A percentile compares a stretch with the other conserved stretches of the same genome.
phyloP scores from a whole-genome alignment of 805 yeast genomes.

The Blastobotrys peoriensis region DNA sequence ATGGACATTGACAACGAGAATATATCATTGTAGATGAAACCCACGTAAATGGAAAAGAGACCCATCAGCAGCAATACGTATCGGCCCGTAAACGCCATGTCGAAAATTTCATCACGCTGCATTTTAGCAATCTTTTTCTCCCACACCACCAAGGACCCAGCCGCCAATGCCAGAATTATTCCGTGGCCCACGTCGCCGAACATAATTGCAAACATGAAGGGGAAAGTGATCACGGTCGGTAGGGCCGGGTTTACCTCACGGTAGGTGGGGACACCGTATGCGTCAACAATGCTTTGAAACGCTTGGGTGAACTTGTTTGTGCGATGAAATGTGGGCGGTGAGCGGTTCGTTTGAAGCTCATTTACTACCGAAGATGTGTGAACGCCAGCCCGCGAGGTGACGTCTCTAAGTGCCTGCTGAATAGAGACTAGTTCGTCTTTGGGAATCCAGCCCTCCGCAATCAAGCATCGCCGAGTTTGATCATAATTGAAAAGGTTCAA shows the following conservation, averaged over 20 bases:
- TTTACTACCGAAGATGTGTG: constrained; percentile 42
- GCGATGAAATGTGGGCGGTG: constrained; percentile 91
- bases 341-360: constrained; percentile 64
- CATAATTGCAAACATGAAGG: constrained; percentile 98
- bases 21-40: constrained; percentile 86
- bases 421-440: constrained; percentile 57
- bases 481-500: constrained; percentile 78
- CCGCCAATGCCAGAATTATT: constrained; percentile 67
- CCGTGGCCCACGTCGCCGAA: constrained; percentile 99
- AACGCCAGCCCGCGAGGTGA: constrained; percentile 43
- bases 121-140: constrained; percentile 61
- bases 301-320: constrained; percentile 90
- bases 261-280: constrained; percentile 90
- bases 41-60: constrained; percentile 90
- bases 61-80: constrained; percentile 93
- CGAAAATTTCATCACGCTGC: constrained; percentile 84
- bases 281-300: constrained; percentile 89
- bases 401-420: constrained; percentile 55
- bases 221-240: constrained; percentile 91
- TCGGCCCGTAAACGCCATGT: constrained; percentile 93
- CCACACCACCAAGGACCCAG: constrained; percentile 59
- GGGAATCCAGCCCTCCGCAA: constrained; percentile 98
- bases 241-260: constrained; percentile 95
- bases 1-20: constrained; percentile 87
- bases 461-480: constrained; percentile 70